phyloP scores from a whole-genome alignment of 1,284 basidiomycete species.

The Leccinum griseonigrum region DNA sequence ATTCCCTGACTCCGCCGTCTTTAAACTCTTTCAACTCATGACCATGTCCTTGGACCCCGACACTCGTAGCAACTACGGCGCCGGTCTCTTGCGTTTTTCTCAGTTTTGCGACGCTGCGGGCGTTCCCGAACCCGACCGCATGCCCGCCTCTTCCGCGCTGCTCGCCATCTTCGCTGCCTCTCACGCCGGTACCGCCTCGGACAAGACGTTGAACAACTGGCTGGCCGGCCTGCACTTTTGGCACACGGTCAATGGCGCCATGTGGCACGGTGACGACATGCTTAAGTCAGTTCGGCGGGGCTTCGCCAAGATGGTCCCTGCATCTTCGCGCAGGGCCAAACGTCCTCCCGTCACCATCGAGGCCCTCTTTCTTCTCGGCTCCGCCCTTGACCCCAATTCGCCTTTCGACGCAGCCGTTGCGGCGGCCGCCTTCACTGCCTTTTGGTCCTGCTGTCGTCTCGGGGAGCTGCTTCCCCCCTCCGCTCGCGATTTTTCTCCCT shows the following conservation, averaged over 20 bases:
- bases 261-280: neutral
- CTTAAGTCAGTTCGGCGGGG: constrained; percentile 3
- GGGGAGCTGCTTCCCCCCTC: too few relatives aligned
- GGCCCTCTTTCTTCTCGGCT: constrained; percentile 27
- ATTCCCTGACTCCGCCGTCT: neutral
- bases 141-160: neutral
- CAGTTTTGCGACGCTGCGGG: neutral
- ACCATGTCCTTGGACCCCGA: neutral
- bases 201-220: neutral
- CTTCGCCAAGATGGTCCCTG: constrained; percentile 24
- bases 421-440: too few relatives aligned
- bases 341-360: constrained; percentile 33
- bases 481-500: too few relatives aligned
- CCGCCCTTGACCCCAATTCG: constrained; percentile 18
- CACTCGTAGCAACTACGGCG: neutral
- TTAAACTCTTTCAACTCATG: neutral
- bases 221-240: neutral
- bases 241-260: neutral
- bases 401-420: too few relatives aligned
- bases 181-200: neutral
- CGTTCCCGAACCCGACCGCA: neutral
- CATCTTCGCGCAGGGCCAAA: constrained; percentile 18
- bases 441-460: too few relatives aligned
- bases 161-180: neutral
- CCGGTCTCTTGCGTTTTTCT: neutral